Evolutionary conservation across 2,329 filamentous ascomycete genomes (phyloP).

Genomic region (Colletotrichum zoysiae): DNA sequence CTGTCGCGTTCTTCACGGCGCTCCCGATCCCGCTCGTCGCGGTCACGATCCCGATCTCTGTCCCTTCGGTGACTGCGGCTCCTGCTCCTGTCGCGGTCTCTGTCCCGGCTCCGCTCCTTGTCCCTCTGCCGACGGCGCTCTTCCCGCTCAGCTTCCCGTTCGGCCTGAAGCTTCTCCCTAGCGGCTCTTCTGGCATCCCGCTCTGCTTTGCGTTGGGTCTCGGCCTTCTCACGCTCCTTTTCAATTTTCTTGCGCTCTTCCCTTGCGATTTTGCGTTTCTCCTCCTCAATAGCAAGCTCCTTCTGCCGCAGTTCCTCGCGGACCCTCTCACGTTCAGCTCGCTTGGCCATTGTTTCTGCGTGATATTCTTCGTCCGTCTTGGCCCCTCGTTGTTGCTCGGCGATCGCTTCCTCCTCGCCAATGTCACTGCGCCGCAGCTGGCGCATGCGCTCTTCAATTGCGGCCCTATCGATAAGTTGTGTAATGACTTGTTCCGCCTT

Average conservation of each 20-base stretch:
- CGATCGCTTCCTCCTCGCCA: slow-evolving; percentile 75
- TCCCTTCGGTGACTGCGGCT: slow-evolving; percentile 45
- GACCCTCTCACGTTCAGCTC: slow-evolving; percentile 71
- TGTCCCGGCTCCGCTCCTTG: slow-evolving; percentile 55
- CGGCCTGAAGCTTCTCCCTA: slow-evolving; percentile 53
- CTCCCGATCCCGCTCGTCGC: slow-evolving; percentile 49
- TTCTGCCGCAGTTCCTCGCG: slow-evolving; percentile 71
- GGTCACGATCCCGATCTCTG: slow-evolving; percentile 47
- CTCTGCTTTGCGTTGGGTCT: slow-evolving; percentile 63
- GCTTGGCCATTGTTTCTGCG: slow-evolving; percentile 71
- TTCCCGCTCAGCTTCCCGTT: slow-evolving; percentile 67
- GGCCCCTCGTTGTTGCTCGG: slow-evolving; percentile 73
- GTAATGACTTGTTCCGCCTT: slow-evolving; percentile 74
- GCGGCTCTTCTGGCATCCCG: slow-evolving; percentile 63
- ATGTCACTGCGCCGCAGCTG: slow-evolving; percentile 76
- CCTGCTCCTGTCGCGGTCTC: slow-evolving; percentile 52
- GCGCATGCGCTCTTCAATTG: slow-evolving; percentile 78
- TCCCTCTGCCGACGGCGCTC: slow-evolving; percentile 63
- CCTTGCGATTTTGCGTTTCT: slow-evolving; percentile 69
- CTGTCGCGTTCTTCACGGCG: slow-evolving; percentile 47
- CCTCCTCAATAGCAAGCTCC: slow-evolving; percentile 71
- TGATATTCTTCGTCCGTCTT: slow-evolving; percentile 83
- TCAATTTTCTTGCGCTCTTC: slow-evolving; percentile 67
- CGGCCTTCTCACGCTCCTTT: slow-evolving; percentile 62
- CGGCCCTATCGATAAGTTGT: slow-evolving; percentile 74